Base-by-base conservation (phyloP, 257 asterid species). In the Rubia yunnanensis region DNA sequence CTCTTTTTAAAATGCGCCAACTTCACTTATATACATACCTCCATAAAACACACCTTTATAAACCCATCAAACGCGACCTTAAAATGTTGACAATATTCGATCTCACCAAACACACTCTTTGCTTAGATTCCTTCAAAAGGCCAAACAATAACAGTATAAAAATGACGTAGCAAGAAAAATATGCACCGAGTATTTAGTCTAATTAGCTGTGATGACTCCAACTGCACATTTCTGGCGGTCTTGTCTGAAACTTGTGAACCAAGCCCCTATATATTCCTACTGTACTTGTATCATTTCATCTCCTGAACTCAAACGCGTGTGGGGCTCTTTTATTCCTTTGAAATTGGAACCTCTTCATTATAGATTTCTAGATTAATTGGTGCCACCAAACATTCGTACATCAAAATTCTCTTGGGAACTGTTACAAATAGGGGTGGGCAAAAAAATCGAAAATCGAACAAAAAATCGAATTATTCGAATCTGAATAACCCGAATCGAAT, bases 251-350 rank as follows among this genome's bases (percentile, higher is more conserved):
- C 48, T 32, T 32, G 22, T 2, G 63, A 59, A 57, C 13, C 32
- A 50, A 48, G 17, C 23, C n/a, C n/a, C n/a, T n/a, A n/a, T 14
- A 48, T 22, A 48, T 14, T 39, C 24, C 13, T 20, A 10, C 27
- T 18, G 28, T 50, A 50, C 27, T 22, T 5, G 6, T 11, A 50
- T 50, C 14, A 50, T 50, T 50, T 22, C 46, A 5, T 63, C 22
- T 48, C 18, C 48, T 5, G 31, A 74, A 26, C 65, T 60, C 65
- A 70, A 66, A 60, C 38, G 59, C 79, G 79, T 66, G 79, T 75
- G 76, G 76, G 69, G 63, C 67, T 39, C 3, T 10, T 44, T 52
- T 9, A 54, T 54, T 50, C 18, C 53, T 5, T 24, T 9, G 44
- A 46, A 32, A 46, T 13, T 22, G 22, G 31, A 60, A 39, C 32